phyloP scores from a whole-genome alignment of 176 grass and related monocot species.

The Tuctoria greenei region DNA sequence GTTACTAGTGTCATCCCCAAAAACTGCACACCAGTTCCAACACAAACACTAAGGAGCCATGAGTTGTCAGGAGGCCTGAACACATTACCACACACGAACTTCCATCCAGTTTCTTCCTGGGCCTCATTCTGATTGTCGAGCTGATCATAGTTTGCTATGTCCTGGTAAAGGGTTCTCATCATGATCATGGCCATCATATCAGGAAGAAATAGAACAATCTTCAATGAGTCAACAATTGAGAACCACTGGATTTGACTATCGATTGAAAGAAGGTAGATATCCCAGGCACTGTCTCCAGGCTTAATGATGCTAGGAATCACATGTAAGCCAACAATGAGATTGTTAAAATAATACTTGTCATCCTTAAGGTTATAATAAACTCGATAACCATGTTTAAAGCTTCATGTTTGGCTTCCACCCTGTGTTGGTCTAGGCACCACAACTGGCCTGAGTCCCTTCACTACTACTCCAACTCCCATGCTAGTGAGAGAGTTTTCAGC shows the following conservation, averaged over 20 bases:
- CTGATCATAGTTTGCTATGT: slow-evolving; percentile 77
- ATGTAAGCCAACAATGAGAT: slow-evolving; percentile 88
- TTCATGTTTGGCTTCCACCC: slow-evolving; percentile 58
- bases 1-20: slow-evolving; percentile 76
- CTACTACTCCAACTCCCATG: too few relatives aligned
- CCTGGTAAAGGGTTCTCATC: slow-evolving; percentile 86
- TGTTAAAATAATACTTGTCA: slow-evolving; percentile 80
- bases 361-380: slow-evolving; percentile 82
- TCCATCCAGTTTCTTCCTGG: slow-evolving; percentile 89
- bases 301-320: slow-evolving; percentile 86
- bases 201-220: slow-evolving; percentile 83
- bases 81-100: slow-evolving; percentile 69
- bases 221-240: slow-evolving; percentile 73
- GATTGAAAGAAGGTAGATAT: slow-evolving; percentile 78
- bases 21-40: slow-evolving; percentile 80
- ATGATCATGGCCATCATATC: slow-evolving; percentile 84
- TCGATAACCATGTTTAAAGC: slow-evolving; percentile 73
- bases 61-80: slow-evolving; percentile 73
- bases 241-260: slow-evolving; percentile 83
- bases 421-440: slow-evolving; percentile 67
- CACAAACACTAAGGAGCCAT: slow-evolving; percentile 71
- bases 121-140: slow-evolving; percentile 71
- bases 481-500: too few relatives aligned
- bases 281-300: slow-evolving; percentile 60
- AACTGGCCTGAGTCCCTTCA: too few relatives aligned